Evolutionary conservation across 345 rosid species (phyloP).

Genomic region (Angophora floribunda): DNA sequence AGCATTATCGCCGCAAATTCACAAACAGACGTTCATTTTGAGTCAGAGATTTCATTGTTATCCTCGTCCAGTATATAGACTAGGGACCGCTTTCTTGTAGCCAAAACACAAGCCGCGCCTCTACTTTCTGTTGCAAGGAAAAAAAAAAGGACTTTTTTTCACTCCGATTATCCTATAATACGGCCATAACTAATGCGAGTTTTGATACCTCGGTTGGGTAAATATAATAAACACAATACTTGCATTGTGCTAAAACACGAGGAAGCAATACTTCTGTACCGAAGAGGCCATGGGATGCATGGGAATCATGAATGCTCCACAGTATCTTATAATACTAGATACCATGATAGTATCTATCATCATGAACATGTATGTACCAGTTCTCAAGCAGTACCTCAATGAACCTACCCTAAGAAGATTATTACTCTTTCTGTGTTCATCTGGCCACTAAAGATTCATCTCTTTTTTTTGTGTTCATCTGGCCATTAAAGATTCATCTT

Average conservation of each 20-base stretch:
- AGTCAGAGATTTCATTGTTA: background rate
- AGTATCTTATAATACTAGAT: too few species aligned
- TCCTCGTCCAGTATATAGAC: background rate
- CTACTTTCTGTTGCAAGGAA: background rate
- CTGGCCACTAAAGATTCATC: background rate
- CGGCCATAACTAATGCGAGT: background rate
- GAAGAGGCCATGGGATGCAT: background rate
- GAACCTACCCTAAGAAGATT: background rate
- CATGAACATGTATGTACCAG: background rate
- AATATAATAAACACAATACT: background rate
- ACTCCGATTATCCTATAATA: too few species aligned
- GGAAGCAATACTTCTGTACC: background rate
- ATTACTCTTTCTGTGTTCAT: background rate
- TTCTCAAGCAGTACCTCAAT: background rate
- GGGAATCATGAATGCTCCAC: background rate
- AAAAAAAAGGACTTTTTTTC: background rate
- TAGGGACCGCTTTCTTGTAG: background rate
- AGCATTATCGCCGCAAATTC: background rate
- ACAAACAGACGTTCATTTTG: background rate
- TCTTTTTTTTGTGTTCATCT: background rate
- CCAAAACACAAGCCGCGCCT: background rate
- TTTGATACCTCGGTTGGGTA: background rate
- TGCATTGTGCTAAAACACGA: background rate
- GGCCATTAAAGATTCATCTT: background rate
- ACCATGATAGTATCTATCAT: background rate